Evolutionary conservation across 164 flowering plant genomes (phyloP), one percentile per base, ranked within the genome.

Genomic region (Magnolia changhungtana): DNA sequence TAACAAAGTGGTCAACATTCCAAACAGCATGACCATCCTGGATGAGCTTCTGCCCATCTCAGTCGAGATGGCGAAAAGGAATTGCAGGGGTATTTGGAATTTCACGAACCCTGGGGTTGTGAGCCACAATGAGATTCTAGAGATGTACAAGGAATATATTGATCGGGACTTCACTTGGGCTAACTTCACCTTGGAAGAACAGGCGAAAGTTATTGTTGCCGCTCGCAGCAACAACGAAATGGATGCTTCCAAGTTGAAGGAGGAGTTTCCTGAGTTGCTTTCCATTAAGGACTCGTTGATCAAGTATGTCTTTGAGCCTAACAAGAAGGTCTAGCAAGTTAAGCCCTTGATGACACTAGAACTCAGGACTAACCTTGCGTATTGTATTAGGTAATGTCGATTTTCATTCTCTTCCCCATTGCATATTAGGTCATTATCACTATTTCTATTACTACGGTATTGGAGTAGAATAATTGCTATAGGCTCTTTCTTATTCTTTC

Each of bases 1-100:
- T 55, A 73, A 73, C 77, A 80, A 80, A 66, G 82, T 77, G 63
- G 82, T 80, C 50, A 80, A 80, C 77, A 80, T 80, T 64, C 82
- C 79, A 19, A 90, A 90, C 84, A 89, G 92, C 85, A 88, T 90
- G 90, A 90, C 92, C 6, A 63, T 90, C 58, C 73, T 90, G 87
- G 94, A 90, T 76, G 94, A 90, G 75, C 90, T 90, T 73, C 82
- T 90, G 24, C 94, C 92, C 29, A 86, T 90, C 65, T 87, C 94
- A 13, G 80, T 90, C 63, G 92, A 90, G 86, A 90, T 90, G 94
- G 94, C 92, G 37, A 90, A 89, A 81, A 74, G 91, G 72, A 88
- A 89, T 80, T 78, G 81, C 80, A 72, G 55, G 58, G 78, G 82
- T 37, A 80, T 76, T 67, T 80, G 73, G 73, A 80, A 80, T 76